A percentile compares a stretch with the other conserved stretches of the same genome.
These are phyloP conservation scores for Ganoderma lingzhi DNA, from an alignment of 1,284 basidiomycete species.

Conservation along the genomic window DNA sequence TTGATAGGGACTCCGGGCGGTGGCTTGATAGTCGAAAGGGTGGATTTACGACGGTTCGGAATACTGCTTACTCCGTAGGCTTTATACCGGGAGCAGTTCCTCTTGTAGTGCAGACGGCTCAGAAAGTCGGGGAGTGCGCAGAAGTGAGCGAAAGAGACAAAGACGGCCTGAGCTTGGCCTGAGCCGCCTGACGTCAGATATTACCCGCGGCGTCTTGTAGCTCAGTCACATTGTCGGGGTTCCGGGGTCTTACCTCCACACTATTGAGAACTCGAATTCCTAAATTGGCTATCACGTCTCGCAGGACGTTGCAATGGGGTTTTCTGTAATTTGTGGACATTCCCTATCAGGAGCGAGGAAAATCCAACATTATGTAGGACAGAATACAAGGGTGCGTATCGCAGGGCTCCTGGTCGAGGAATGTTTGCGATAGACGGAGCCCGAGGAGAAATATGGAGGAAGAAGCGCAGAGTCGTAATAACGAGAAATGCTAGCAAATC, in stretches of 20 bases:
- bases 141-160: background rate
- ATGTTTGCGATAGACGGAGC: background rate
- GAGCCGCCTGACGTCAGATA: slow-evolving; percentile 5
- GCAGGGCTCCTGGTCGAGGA: background rate
- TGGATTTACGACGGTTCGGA: background rate
- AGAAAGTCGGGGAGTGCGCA: background rate
- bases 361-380: background rate
- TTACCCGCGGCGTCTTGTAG: background rate
- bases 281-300: background rate
- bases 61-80: background rate
- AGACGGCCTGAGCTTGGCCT: background rate
- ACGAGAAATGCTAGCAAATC: background rate
- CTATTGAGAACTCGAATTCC: background rate
- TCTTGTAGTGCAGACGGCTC: background rate
- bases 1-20: background rate
- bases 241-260: slow-evolving; percentile 12
- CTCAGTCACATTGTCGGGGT: slow-evolving; percentile 3
- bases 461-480: background rate
- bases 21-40: background rate
- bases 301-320: background rate
- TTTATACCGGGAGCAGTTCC: background rate
- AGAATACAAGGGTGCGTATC: background rate
- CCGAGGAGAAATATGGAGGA: background rate
- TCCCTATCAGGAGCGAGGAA: background rate
- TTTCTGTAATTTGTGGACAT: background rate